Percentiles rank a stretch among this genome's conserved stretches.
phyloP scores from a whole-genome alignment of 306 rosid species.

The Glycyrrhiza uralensis region DNA sequence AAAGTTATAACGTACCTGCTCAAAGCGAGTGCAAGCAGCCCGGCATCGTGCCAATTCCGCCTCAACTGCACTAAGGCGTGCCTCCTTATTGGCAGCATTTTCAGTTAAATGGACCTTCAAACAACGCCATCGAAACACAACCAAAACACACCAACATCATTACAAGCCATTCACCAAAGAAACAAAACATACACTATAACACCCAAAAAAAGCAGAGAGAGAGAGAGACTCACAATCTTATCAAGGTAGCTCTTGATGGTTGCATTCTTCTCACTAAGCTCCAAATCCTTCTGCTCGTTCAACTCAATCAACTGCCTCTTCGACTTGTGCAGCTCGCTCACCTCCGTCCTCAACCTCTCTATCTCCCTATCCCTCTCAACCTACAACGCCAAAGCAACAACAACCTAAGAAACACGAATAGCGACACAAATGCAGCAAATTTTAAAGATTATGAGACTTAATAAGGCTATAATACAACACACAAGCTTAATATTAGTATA shows the following conservation, averaged over 20 bases:
- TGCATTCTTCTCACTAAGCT: constrained; percentile 72
- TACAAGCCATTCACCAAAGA: not conserved
- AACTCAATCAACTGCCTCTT: constrained; percentile 77
- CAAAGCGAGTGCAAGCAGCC: constrained; percentile 60
- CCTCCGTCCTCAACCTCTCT: constrained; percentile 74
- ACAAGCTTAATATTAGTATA: not conserved
- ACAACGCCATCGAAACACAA: constrained; percentile 17
- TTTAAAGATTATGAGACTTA: not conserved
- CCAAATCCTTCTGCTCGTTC: constrained; percentile 66
- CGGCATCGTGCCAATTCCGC: constrained; percentile 64
- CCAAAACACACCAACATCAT: not conserved
- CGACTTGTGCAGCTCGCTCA: constrained; percentile 72
- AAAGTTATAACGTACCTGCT: constrained; percentile 53
- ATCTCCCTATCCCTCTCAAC: constrained; percentile 83
- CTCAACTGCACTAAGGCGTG: constrained; percentile 62
- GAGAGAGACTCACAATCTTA: constrained; percentile 66
- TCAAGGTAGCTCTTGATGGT: constrained; percentile 76
- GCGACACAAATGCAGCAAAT: not conserved
- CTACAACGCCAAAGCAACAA: constrained; percentile 34
- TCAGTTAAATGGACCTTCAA: constrained; percentile 62
- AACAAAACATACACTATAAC: constrained; percentile 10
- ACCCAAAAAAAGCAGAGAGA: constrained; percentile 6
- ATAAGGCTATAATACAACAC: not conserved
- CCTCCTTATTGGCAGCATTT: constrained; percentile 74
- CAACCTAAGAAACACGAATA: not conserved